These are phyloP conservation scores for Hirsutella minnesotensis DNA, from an alignment of 2,329 filamentous ascomycete species.

Conservation along the genomic window DNA sequence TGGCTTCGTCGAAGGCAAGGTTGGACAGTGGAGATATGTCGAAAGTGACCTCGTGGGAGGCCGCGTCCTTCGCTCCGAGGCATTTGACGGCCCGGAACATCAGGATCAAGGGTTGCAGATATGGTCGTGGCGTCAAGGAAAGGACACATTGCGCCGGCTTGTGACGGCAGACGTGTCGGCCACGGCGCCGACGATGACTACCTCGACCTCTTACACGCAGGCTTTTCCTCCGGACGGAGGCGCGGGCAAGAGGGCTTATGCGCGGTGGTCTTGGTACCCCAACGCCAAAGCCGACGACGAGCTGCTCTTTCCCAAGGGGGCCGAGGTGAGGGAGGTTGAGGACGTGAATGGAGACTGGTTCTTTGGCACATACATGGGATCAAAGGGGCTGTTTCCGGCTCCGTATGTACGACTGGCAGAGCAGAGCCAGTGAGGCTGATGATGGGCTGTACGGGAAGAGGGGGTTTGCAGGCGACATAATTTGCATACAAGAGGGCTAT, in stretches of 20 bases:
- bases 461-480: no score
- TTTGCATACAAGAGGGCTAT: no score
- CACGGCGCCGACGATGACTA: slow-evolving; percentile 23
- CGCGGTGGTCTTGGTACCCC: slow-evolving; percentile 72
- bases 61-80: slow-evolving; percentile 50
- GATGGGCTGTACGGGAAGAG: neutral
- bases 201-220: slow-evolving; percentile 13
- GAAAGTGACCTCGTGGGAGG: slow-evolving; percentile 70
- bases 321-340: slow-evolving; percentile 72
- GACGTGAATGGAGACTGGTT: slow-evolving; percentile 89
- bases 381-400: slow-evolving; percentile 68
- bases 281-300: slow-evolving; percentile 56
- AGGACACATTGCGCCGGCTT: slow-evolving; percentile 30
- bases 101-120: slow-evolving; percentile 25
- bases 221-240: slow-evolving; percentile 67
- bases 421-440: neutral
- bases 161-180: slow-evolving; percentile 39
- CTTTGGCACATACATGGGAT: slow-evolving; percentile 74
- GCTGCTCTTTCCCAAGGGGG: slow-evolving; percentile 70
- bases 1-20: slow-evolving; percentile 57
- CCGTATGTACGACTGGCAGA: slow-evolving; percentile 50
- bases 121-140: slow-evolving; percentile 39
- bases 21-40: slow-evolving; percentile 56
- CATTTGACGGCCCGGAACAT: slow-evolving; percentile 25
- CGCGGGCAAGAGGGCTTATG: slow-evolving; percentile 48